These are phyloP conservation scores for Neurospora sp. DNA, from an alignment of 495 filamentous ascomycete species.

Conservation along the genomic window DNA sequence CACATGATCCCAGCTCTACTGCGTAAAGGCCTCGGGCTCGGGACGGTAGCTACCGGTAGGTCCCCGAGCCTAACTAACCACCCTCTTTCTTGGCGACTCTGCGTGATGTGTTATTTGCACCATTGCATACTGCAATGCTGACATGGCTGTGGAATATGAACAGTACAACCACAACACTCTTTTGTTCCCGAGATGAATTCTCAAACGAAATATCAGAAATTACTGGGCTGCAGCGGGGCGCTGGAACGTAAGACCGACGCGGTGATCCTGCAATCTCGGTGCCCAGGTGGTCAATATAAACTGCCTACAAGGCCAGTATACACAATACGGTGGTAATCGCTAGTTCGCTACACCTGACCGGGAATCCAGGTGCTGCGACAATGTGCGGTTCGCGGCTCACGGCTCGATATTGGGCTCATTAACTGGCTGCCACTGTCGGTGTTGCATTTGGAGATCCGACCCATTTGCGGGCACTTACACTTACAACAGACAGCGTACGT, in stretches of 20 bases:
- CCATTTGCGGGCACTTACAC: background rate
- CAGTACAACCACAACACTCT: background rate
- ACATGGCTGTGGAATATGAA: background rate
- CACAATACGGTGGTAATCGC: background rate
- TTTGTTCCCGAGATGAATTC: background rate
- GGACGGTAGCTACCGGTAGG: background rate
- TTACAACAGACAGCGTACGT: background rate
- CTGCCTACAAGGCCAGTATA: background rate
- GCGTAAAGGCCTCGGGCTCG: background rate
- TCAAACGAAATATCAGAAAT: background rate
- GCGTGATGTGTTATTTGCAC: background rate
- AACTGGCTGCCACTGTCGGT: background rate
- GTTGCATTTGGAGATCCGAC: background rate
- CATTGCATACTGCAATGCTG: background rate
- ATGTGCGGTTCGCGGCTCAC: background rate
- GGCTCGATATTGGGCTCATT: background rate
- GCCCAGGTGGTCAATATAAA: background rate
- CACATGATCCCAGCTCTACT: background rate
- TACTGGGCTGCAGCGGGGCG: background rate
- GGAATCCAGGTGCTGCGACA: background rate
- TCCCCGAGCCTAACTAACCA: background rate
- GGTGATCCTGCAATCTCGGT: background rate
- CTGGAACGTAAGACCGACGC: background rate
- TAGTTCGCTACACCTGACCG: background rate
- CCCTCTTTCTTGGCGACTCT: background rate